Conservation (phyloP, 2,329 filamentous ascomycete genomes). For the Penicillium sumatraense region DNA sequence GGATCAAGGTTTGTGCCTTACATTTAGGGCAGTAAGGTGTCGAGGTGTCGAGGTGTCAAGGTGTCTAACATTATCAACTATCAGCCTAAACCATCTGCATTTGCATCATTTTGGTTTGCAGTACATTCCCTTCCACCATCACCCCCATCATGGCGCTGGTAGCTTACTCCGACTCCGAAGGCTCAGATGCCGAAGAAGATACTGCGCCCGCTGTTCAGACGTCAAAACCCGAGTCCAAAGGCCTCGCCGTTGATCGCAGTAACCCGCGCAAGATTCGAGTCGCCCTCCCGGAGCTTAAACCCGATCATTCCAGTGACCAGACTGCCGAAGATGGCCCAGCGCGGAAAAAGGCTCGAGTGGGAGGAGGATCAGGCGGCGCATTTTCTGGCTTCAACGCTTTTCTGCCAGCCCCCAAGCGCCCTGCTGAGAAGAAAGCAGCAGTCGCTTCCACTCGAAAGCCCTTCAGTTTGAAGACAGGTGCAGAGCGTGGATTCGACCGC, state of each 20-base stretch:
- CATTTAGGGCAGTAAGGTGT: neutral
- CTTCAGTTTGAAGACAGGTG: conserved; percentile 80
- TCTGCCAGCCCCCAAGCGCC: conserved; percentile 78
- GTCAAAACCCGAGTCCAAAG: conserved; percentile 45
- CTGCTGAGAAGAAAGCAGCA: conserved; percentile 37
- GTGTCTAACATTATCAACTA: neutral
- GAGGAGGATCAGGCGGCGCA: conserved; percentile 63
- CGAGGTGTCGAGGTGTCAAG: neutral
- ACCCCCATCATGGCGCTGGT: conserved; percentile 71
- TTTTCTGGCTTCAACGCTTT: conserved; percentile 87
- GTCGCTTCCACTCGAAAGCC: conserved; percentile 55
- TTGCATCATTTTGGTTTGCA: too few relatives aligned
- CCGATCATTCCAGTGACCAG: conserved; percentile 36
- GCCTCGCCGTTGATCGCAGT: conserved; percentile 79
- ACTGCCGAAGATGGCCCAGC: conserved; percentile 61
- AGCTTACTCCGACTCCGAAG: conserved; percentile 80
- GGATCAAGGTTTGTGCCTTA: neutral
- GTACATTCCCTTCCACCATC: neutral
- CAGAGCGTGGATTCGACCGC: conserved; percentile 79
- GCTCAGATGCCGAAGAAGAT: conserved; percentile 64
- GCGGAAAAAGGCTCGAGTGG: conserved; percentile 71
- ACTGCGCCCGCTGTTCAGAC: conserved; percentile 29
- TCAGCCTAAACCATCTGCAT: too few relatives aligned
- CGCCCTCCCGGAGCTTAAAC: conserved; percentile 66
- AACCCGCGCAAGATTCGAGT: conserved; percentile 85